A percentile compares a stretch with the other conserved stretches of the same genome.
These are phyloP conservation scores for Lithospermum erythrorhizon DNA, from an alignment of 257 asterid species.

Conservation along the genomic window DNA sequence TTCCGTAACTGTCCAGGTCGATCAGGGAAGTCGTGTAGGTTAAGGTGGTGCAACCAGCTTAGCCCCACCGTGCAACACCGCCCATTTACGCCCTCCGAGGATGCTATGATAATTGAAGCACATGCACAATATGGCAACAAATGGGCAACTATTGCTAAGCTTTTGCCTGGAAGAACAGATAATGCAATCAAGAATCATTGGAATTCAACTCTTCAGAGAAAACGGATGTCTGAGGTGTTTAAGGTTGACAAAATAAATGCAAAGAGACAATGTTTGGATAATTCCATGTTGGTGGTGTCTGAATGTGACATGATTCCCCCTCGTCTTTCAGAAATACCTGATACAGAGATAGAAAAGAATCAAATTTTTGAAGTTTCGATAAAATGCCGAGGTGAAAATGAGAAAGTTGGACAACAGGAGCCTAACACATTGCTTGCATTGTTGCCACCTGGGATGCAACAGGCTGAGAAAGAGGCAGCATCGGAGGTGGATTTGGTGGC, in stretches of 20 bases:
- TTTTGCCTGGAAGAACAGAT: slow-evolving; percentile 56
- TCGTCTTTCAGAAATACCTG: too few relatives aligned
- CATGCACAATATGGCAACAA: slow-evolving; percentile 46
- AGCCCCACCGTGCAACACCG: slow-evolving; percentile 56
- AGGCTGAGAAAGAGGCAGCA: slow-evolving; percentile 8
- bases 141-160: slow-evolving; percentile 56
- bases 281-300: slow-evolving; percentile 17
- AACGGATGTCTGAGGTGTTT: slow-evolving; percentile 7
- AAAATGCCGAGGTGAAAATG: too few relatives aligned
- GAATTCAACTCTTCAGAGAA: slow-evolving; percentile 49
- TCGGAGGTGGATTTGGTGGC: slow-evolving; percentile 3
- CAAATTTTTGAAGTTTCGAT: too few relatives aligned
- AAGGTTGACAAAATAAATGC: slow-evolving; percentile 1
- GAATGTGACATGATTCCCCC: slow-evolving; percentile 27
- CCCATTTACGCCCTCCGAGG: slow-evolving; percentile 47
- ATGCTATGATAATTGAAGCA: slow-evolving; percentile 31
- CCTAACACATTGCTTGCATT: slow-evolving; percentile 31
- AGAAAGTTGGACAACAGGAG: slow-evolving; percentile 8
- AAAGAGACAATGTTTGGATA: slow-evolving; percentile 19
- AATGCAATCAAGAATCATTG: slow-evolving; percentile 59
- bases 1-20: too few relatives aligned
- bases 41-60: slow-evolving; percentile 83
- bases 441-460: slow-evolving; percentile 29
- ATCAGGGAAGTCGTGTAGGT: slow-evolving; percentile 60
- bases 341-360: too few relatives aligned